These are phyloP conservation scores for Pisolithus sp. DNA, from an alignment of 768 basidiomycete genomes.

Conservation along the genomic window DNA sequence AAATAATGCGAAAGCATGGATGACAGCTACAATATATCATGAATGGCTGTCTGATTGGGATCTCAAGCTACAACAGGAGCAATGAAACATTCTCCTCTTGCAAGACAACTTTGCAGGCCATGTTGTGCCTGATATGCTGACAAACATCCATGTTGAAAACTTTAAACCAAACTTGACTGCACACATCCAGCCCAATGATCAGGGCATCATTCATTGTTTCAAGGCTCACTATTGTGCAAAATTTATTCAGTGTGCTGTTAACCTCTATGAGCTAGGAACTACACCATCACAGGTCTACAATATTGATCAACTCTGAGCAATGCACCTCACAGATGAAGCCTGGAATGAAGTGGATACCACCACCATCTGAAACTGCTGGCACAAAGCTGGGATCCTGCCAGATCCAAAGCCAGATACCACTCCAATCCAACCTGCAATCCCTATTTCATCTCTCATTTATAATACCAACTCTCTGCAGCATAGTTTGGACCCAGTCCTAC, in stretches of 20 bases:
- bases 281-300: slow-evolving; percentile 30
- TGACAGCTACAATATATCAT: slow-evolving; percentile 29
- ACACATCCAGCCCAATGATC: slow-evolving; percentile 31
- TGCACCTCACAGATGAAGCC: slow-evolving; percentile 28
- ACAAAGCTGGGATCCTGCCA: slow-evolving; percentile 29
- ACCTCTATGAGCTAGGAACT: slow-evolving; percentile 24
- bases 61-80: slow-evolving; percentile 18
- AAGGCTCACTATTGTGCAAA: slow-evolving; percentile 26
- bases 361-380: slow-evolving; percentile 35
- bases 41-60: slow-evolving; percentile 33
- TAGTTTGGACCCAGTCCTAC: not conserved
- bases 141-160: slow-evolving; percentile 13
- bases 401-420: not conserved
- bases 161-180: slow-evolving; percentile 31
- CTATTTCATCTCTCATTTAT: not conserved
- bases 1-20: slow-evolving; percentile 36
- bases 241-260: slow-evolving; percentile 25
- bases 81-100: not conserved
- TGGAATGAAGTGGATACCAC: slow-evolving; percentile 28
- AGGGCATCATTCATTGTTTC: slow-evolving; percentile 25
- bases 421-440: not conserved
- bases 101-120: not conserved
- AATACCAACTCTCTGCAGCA: too few relatives aligned
- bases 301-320: slow-evolving; percentile 34
- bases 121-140: slow-evolving; percentile 27